Conservation (phyloP, 352 stramenopile species). For the Globisporangium spinosum region DNA sequence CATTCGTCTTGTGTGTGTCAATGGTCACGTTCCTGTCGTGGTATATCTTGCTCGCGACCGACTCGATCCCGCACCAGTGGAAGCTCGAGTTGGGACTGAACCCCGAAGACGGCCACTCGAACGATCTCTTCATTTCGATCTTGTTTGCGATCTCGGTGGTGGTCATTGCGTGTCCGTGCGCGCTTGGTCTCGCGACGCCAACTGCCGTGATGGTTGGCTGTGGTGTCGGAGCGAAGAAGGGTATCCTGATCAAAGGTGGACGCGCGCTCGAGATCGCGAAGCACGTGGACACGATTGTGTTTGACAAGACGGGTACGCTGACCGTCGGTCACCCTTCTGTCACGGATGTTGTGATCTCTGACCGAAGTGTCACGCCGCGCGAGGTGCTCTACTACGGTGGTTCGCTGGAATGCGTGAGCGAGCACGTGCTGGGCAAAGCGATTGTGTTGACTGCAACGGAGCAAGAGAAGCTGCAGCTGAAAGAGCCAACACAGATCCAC, state of each 20-base stretch:
- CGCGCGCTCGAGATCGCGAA: constrained; percentile 73
- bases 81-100: constrained; percentile 49
- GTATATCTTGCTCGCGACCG: constrained; percentile 43
- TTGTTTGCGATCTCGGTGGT: constrained; percentile 88
- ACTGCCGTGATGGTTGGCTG: constrained; percentile 89
- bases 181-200: constrained; percentile 76
- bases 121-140: constrained; percentile 70
- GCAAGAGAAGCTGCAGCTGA: constrained; percentile 66
- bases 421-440: constrained; percentile 82
- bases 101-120: constrained; percentile 42
- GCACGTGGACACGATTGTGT: constrained; percentile 87
- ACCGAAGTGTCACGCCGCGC: constrained; percentile 55
- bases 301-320: constrained; percentile 93
- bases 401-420: constrained; percentile 79
- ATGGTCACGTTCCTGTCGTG: constrained; percentile 63
- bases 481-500: constrained; percentile 70
- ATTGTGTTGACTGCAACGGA: constrained; percentile 78
- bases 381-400: constrained; percentile 79
- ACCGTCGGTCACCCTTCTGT: constrained; percentile 82
- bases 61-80: constrained; percentile 49
- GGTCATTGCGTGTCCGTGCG: constrained; percentile 86
- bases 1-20: constrained; percentile 57
- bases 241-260: constrained; percentile 89
- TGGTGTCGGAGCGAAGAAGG: constrained; percentile 78
- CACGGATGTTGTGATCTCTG: constrained; percentile 68